Base-by-base conservation (phyloP, 2,329 filamentous ascomycete genomes). In the Colletotrichum sublineola region DNA sequence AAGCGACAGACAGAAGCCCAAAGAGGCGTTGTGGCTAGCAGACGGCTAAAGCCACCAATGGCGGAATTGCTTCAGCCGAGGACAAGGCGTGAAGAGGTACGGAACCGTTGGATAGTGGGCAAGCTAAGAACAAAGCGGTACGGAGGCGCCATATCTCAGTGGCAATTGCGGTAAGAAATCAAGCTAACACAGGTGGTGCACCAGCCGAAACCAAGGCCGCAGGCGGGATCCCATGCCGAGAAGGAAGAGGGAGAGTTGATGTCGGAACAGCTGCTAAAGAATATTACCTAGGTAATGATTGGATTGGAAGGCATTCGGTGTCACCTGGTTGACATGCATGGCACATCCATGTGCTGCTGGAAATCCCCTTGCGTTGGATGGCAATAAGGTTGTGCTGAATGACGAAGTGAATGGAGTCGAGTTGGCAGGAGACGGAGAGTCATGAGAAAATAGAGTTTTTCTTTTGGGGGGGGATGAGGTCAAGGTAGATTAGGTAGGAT, bases 1-100 rank as follows among this genome's bases (percentile, higher is more conserved):
- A 62, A 62, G 24, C 50, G 42, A 48, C 42, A 50, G 42, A 50
- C 44, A 48, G 50, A 56, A 31, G 57, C 48, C 57, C 29, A 42
- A 52, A 48, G 58, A 61, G 65, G 46, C 58, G 60, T 33, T 18
- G 33, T 36, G 46, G 57, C 67, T 50, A 71, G 52, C 60, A 66
- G 20, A 8, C 57, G 62, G 55, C 61, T 57, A 55, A 31, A 65
- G 20, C 55, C 18, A 38, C 44, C 55, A 58, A 71, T 66, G 67
- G 66, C 61, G 70, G 53, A 56, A 53, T 46, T 15, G 46, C n/a
- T 57, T 55, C 33, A 66, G 60, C 67, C 61, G 55, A 56, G 33
- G 61, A 62, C 46, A 60, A 62, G 67, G 60, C 66, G 33, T 50
- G 20, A 48, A 40, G 38, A 36, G 29, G n/a, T 38, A 71, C 14